Percentiles rank a stretch among this genome's conserved stretches.
Evolutionary conservation across 2,329 filamentous ascomycete genomes (phyloP).

Genomic region (Diplodia scrobiculata): DNA sequence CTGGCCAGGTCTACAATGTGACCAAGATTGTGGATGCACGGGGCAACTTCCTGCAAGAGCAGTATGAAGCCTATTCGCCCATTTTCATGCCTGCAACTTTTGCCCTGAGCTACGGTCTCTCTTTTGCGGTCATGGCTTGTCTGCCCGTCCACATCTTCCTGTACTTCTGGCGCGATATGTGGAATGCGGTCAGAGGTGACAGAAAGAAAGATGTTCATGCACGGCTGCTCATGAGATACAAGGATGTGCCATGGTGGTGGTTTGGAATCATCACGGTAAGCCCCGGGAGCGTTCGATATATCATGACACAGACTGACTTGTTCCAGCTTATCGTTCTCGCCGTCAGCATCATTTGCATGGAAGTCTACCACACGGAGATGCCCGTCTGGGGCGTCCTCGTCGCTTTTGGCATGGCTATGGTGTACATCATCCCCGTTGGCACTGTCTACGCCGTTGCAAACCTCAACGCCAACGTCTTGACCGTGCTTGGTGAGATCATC

Average conservation of each 20-base stretch:
- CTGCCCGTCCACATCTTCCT: conserved; percentile 46
- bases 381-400: conserved; percentile 28
- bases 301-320: background rate
- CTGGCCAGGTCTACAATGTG: conserved; percentile 65
- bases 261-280: conserved; percentile 49
- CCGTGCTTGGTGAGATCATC: conserved; percentile 58
- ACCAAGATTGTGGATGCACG: conserved; percentile 41
- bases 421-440: conserved; percentile 28
- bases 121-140: conserved; percentile 38
- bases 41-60: conserved; percentile 40
- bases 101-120: conserved; percentile 43
- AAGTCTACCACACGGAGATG: conserved; percentile 27
- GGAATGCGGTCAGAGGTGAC: conserved; percentile 62
- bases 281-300: background rate
- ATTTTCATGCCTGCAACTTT: conserved; percentile 46
- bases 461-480: conserved; percentile 40
- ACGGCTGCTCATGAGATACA: conserved; percentile 60
- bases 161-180: conserved; percentile 43
- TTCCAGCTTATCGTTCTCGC: conserved; percentile 2
- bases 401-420: conserved; percentile 21
- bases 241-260: conserved; percentile 61
- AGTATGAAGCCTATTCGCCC: conserved; percentile 48
- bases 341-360: conserved; percentile 50
- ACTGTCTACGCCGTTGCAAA: conserved; percentile 27
- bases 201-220: conserved; percentile 44